These are phyloP conservation scores for Cynanchum wilfordii DNA, from an alignment of 257 asterid species.

Conservation along the genomic window DNA sequence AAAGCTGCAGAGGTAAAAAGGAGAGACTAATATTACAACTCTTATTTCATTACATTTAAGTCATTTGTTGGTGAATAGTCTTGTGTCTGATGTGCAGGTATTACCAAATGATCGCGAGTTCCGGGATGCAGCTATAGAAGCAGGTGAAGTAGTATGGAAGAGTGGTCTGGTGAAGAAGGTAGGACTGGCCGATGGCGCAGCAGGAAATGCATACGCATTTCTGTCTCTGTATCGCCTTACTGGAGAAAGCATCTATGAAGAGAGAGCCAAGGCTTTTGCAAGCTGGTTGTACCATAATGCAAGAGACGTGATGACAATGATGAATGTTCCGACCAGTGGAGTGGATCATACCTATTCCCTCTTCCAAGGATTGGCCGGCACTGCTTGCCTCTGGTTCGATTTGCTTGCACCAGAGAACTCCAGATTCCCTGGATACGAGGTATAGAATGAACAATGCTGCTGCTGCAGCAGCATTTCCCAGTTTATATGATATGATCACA, in stretches of 20 bases:
- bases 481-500: too few relatives aligned
- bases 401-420: conserved; percentile 33
- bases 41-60: neutral
- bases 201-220: conserved; percentile 66
- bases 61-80: too few relatives aligned
- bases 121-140: conserved; percentile 76
- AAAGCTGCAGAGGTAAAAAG: conserved; percentile 61
- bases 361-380: conserved; percentile 62
- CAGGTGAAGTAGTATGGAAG: conserved; percentile 85
- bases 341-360: conserved; percentile 48
- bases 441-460: conserved; percentile 18
- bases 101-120: conserved; percentile 51
- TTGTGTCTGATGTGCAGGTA: conserved; percentile 33
- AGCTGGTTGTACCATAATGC: conserved; percentile 44
- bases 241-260: conserved; percentile 53
- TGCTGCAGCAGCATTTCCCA: too few relatives aligned
- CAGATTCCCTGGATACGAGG: conserved; percentile 68
- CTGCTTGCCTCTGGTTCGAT: conserved; percentile 68
- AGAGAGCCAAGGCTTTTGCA: conserved; percentile 69
- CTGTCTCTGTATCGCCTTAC: conserved; percentile 66
- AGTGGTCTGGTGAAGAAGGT: conserved; percentile 63
- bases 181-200: conserved; percentile 64
- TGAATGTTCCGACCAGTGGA: conserved; percentile 10
- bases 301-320: conserved; percentile 13
- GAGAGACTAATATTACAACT: neutral